Evolutionary conservation across 371 early-diverging fungal genomes (phyloP).

Genomic region (Coemansia sp.): DNA sequence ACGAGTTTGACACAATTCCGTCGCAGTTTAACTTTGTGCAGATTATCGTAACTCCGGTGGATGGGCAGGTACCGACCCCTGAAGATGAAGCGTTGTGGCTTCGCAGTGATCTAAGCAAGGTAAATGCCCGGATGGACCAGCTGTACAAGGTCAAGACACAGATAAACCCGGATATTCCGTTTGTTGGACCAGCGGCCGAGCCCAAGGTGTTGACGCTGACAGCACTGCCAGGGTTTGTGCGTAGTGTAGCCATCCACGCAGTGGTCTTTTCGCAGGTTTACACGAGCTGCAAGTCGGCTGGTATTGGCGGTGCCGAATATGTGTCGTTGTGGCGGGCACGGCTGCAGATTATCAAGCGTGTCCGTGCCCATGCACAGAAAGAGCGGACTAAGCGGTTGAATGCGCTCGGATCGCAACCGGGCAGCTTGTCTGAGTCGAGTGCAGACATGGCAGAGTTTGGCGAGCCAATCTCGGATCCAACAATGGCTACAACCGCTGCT

Average conservation of each 20-base stretch:
- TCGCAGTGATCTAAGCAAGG: conserved; percentile 12
- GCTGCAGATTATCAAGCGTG: conserved; percentile 79
- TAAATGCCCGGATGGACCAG: conserved; percentile 7
- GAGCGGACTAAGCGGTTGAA: conserved; percentile 15
- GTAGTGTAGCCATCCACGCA: conserved; percentile 84
- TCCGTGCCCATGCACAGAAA: conserved; percentile 47
- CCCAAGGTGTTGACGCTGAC: conserved; percentile 79
- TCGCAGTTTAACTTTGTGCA: conserved; percentile 94
- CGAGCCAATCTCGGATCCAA: conserved; percentile 25
- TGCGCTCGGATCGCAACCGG: background rate
- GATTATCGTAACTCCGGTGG: conserved; percentile 69
- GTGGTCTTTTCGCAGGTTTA: conserved; percentile 89
- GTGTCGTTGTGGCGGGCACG: conserved; percentile 84
- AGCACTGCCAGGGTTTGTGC: conserved; percentile 74
- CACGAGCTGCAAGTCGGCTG: conserved; percentile 51
- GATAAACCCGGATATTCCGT: conserved; percentile 77
- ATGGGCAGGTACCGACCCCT: conserved; percentile 27
- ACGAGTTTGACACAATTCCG: conserved; percentile 84
- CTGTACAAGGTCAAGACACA: conserved; percentile 63
- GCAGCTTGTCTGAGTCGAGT: background rate
- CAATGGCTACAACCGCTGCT: conserved; percentile 27
- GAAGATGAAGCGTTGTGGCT: conserved; percentile 17
- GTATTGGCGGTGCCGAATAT: conserved; percentile 62
- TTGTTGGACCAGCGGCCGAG: conserved; percentile 75
- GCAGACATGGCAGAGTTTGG: conserved; percentile 28